Evolutionary conservation across 1,284 basidiomycete genomes (phyloP), one percentile per base, ranked within the genome.

Genomic region (Fistulinella staudtii): DNA sequence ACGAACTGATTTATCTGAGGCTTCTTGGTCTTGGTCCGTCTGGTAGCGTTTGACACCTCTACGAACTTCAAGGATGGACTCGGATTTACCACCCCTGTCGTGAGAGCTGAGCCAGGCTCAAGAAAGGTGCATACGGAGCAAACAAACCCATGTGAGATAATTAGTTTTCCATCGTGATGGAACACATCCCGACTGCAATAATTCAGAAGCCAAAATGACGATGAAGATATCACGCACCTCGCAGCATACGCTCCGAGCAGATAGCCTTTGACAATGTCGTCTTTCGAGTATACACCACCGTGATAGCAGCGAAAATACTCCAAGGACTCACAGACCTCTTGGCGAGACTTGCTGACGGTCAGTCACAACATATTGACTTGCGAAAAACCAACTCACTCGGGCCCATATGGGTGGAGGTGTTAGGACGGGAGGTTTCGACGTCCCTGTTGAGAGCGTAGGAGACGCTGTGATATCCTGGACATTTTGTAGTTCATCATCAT

Each of bases 241-340:
- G 86, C 74, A 6, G 81, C 71, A 60, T 79, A 83, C 8, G 73
- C 85, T 24, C 85, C 76, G 22, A 89, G 68, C 22, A 89, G 72
- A 56, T 89, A 89, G 2, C 86, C 86, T 58, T 77, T 80, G 8
- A 75, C 83, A 21, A 76, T 63, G 45, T 78, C 75, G n/a, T 79
- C 69, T 23, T 65, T 63, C 44, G 72, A 77, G 60, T 89, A 89
- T 4, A 89, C 86, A 5, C 86, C 86, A 10, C 85, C 70, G 63
- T 89, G 87, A 56, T 85, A 89, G 51, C 75, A 79, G 31, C 82
- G 74, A 61, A 89, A 89, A 74, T 78, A 82, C 17, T 80, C 76
- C 36, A 82, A 77, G 1, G 80, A 74, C 60, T 89, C 86, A 64
- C 87, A 89, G 2, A 89, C 71, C 63, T 89, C 86, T 66, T 89